These are phyloP conservation scores for Fonsecaea erecta DNA, from an alignment of 2,329 filamentous ascomycete genomes.

Conservation along the genomic window DNA sequence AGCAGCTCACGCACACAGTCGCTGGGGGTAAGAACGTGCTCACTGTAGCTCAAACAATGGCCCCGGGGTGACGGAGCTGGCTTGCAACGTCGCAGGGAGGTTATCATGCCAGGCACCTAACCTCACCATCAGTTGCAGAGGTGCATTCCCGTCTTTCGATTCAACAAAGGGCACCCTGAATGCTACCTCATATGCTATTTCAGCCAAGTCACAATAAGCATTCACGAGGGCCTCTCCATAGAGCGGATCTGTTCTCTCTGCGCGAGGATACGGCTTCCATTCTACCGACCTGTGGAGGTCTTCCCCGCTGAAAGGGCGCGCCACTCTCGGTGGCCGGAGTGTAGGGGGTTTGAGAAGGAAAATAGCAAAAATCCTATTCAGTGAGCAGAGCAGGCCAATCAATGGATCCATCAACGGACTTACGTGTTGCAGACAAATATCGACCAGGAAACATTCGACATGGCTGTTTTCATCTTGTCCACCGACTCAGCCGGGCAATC, in stretches of 20 bases:
- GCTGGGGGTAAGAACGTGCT: neutral
- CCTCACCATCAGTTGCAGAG: slow-evolving; percentile 7
- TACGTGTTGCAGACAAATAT: slow-evolving; percentile 13
- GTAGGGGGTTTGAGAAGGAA: slow-evolving; percentile 13
- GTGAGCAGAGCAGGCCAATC: neutral
- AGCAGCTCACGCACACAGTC: neutral
- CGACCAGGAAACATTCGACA: slow-evolving; percentile 14
- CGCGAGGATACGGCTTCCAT: slow-evolving; percentile 11
- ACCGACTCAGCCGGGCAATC: slow-evolving; percentile 1
- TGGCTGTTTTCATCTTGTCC: slow-evolving; percentile 5
- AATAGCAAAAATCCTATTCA: slow-evolving; percentile 8
- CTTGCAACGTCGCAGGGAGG: neutral
- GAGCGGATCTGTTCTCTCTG: neutral
- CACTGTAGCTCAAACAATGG: slow-evolving; percentile 15
- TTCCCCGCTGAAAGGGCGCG: slow-evolving; percentile 2
- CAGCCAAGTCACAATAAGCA: slow-evolving; percentile 13
- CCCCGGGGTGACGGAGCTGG: neutral
- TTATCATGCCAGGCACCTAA: slow-evolving; percentile 2
- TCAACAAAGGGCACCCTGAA: slow-evolving; percentile 9
- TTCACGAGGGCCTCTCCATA: slow-evolving; percentile 6
- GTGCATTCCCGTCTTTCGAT: neutral
- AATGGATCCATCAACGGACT: neutral
- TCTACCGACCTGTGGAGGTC: slow-evolving; percentile 4
- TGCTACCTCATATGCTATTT: slow-evolving; percentile 14
- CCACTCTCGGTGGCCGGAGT: slow-evolving; percentile 8